Base-by-base conservation (phyloP, 805 yeast genomes). In the Nakazawaea populi region DNA sequence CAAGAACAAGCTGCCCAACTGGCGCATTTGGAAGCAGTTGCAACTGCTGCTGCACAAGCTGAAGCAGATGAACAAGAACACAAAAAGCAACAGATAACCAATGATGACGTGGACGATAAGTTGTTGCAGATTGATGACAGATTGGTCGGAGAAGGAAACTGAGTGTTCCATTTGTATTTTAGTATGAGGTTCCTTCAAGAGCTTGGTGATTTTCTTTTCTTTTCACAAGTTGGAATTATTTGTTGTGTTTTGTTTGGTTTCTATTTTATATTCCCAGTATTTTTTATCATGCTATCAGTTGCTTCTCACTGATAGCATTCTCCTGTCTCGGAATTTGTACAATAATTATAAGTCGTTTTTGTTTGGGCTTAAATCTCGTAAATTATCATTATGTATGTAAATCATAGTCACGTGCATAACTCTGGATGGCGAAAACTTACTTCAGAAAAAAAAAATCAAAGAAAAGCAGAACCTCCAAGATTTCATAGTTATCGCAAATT, bases 31-130 rank as follows among this genome's bases (percentile, higher is more conserved):
- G 53, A 46, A 42, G 50, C 50, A 3, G 53, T 46, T 31, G 50
- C 49, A 6, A 49, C 53, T 1, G 50, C 49, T 18, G 50, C 50
- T 6, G 50, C 49, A 1, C 47, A 31, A 27, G 49, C 46, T 2
- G 46, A 36, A 32, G 49, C 53, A 8, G 49, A 50, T 24, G 53
- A 51, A 34, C 43, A 45, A 29, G 46, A 45, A 14, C 35, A 50
- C 12, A 50, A 45, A 29, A 51, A 38, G 18, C 46, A 50, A 42
- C 37, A 42, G 11, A 50, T 50, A 12, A 36, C 46, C 5, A 43
- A 51, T 38, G 53, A 42, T 35, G 53, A 51, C 14, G 53, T 51
- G 10, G 53, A 51, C 34, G 53, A 51, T 31, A 51, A 51, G 45
- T 46, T 51, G 36, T 42, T 51, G 36, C 50, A 51, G 30, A 51